Evolutionary conservation across 768 basidiomycete species (phyloP).

Genomic region (Rossbeevera mucosa): DNA sequence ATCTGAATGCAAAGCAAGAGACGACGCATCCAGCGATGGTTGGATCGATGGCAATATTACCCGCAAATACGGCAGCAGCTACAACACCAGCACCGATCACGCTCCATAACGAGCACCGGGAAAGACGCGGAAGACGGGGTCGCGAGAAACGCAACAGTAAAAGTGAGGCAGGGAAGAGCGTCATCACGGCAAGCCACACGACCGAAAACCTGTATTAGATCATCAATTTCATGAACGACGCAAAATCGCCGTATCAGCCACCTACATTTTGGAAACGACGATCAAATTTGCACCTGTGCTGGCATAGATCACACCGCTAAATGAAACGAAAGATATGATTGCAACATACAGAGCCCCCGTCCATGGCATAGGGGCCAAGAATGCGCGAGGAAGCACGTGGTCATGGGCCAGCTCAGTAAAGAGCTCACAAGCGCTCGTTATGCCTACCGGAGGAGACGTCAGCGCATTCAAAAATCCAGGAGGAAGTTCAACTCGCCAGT

Average conservation of each 20-base stretch:
- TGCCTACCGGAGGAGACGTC: conserved; percentile 34
- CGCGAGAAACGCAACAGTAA: conserved; percentile 63
- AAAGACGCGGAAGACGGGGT: conserved; percentile 46
- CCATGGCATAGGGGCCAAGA: conserved; percentile 43
- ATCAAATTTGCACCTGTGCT: conserved; percentile 48
- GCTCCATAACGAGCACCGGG: conserved; percentile 36
- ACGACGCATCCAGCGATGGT: conserved; percentile 47
- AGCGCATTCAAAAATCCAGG: background rate
- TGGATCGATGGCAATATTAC: conserved; percentile 58
- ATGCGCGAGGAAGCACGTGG: conserved; percentile 52
- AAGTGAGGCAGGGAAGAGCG: conserved; percentile 56
- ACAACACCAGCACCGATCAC: conserved; percentile 43
- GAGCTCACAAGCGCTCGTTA: conserved; percentile 55
- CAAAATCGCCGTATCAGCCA: background rate
- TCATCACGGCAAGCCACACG: conserved; percentile 63
- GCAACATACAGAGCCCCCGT: conserved; percentile 53
- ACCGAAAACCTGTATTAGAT: conserved; percentile 50
- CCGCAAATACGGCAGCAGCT: conserved; percentile 43
- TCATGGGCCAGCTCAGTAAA: conserved; percentile 56
- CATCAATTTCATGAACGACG: background rate
- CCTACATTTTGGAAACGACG: conserved; percentile 57
- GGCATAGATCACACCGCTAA: conserved; percentile 54
- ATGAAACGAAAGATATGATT: conserved; percentile 44
- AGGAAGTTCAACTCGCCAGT: conserved; percentile 41
- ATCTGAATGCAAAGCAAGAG: background rate